Evolutionary conservation across 352 stramenopile species (phyloP), one percentile per base, ranked within the genome.

Genomic region (Blastocystis sp.): DNA sequence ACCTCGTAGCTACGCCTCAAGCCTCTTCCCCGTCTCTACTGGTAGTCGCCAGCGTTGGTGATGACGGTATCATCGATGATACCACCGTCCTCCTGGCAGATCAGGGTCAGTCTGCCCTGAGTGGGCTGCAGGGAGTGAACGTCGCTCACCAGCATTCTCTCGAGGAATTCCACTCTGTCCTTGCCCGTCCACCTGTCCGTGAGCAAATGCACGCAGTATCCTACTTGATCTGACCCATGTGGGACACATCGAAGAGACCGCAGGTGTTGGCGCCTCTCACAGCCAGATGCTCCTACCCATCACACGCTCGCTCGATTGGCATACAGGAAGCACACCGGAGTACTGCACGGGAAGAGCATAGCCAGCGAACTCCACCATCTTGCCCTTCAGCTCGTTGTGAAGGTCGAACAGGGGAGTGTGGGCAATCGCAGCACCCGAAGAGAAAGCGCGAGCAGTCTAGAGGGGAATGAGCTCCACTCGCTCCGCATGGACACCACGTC

Each of bases 1-100:
- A 99, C 96, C 90, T 98, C 96, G 89, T 95, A 95, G 77, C 94
- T 90, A 88, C 91, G 92, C 11, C 5, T 52, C 9, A 43, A 0
- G 52, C 65, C 7, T 21, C 43, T 21, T 7, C 1, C 19, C 11
- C n/a, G 52, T 11, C 23, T 38, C 89, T 95, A 94, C 61, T 95
- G 53, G 89, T 95, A 91, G 90, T 98, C 95, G 34, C 94, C 92
- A 78, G 96, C 95, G 90, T 96, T 96, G 23, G 94, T 97, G 90
- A 98, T 95, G 64, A 99, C 96, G 62, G 94, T 97, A 91, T 99
- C 96, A 90, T 99, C 96, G 70, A 98, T 94, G 90, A 99, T 99
- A 56, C 95, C 95, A 69, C 96, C 96, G 23, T 95, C 90, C 79
- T 93, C 93, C 90, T 98, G 98, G 1, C 95, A 98, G 65, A 99